Conservation (phyloP, 2,329 filamentous ascomycete genomes). For the Fusarium miscanthi region DNA sequence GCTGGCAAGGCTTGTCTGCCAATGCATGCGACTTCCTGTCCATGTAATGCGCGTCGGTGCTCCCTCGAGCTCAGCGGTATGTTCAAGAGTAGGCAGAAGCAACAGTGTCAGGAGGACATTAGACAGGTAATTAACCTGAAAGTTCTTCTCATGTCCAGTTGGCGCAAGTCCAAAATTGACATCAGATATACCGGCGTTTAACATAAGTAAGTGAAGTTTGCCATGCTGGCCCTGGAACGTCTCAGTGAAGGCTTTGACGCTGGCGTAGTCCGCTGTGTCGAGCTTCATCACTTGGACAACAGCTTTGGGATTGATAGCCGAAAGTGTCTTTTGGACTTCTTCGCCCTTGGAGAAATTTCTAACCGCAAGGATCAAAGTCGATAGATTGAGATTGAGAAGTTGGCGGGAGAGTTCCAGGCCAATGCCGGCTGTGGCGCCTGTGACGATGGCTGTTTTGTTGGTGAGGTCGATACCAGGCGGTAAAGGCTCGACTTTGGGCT, state of each 20-base stretch:
- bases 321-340: conserved; percentile 25
- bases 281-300: conserved; percentile 31
- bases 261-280: conserved; percentile 26
- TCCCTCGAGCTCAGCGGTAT: conserved; percentile 8
- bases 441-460: conserved; percentile 53
- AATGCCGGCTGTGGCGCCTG: conserved; percentile 57
- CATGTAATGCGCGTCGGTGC: conserved; percentile 23
- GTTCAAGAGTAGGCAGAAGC: conserved; percentile 36
- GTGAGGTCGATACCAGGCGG: conserved; percentile 34
- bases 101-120: conserved; percentile 40
- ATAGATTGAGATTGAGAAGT: conserved; percentile 49
- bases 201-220: conserved; percentile 21
- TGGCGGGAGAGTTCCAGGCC: conserved; percentile 55
- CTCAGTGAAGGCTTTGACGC: conserved; percentile 6
- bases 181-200: conserved; percentile 33
- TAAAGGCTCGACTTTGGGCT: conserved; percentile 24
- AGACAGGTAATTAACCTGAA: conserved; percentile 46
- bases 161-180: neutral
- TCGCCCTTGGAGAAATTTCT: conserved; percentile 49
- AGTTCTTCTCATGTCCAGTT: conserved; percentile 40
- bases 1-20: neutral
- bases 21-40: conserved; percentile 34
- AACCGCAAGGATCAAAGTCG: conserved; percentile 55
- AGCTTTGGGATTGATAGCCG: conserved; percentile 18
- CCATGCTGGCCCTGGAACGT: neutral